phyloP scores from a whole-genome alignment of 768 basidiomycete species.

The Pluteus cervinus region DNA sequence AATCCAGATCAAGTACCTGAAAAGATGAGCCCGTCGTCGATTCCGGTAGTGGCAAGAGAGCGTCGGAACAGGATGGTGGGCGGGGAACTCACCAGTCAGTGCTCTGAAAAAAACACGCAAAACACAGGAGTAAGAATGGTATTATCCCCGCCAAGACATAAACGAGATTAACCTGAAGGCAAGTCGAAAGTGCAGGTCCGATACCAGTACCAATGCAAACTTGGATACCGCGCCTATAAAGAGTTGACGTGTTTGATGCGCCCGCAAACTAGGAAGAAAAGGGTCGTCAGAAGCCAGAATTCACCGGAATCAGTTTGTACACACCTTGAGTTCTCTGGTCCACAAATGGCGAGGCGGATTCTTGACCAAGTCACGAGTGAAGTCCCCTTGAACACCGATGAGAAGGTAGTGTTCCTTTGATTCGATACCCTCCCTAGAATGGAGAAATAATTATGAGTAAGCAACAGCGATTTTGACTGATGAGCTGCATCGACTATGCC shows the following conservation, averaged over 20 bases:
- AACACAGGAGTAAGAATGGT: constrained; percentile 9
- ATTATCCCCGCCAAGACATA: neutral
- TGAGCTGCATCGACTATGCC: neutral
- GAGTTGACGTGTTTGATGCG: constrained; percentile 68
- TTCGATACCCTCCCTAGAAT: constrained; percentile 57
- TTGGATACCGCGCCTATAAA: constrained; percentile 77
- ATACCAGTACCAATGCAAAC: constrained; percentile 83
- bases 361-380: constrained; percentile 66
- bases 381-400: constrained; percentile 80
- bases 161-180: constrained; percentile 56
- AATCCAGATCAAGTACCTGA: constrained; percentile 79
- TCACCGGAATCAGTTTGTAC: constrained; percentile 7
- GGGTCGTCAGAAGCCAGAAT: neutral
- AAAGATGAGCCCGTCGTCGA: constrained; percentile 6
- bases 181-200: constrained; percentile 74
- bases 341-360: constrained; percentile 66
- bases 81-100: constrained; percentile 36
- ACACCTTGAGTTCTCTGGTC: constrained; percentile 75
- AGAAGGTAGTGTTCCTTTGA: constrained; percentile 76
- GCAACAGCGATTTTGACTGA: neutral
- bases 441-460: neutral
- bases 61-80: neutral
- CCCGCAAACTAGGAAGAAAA: constrained; percentile 54
- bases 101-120: constrained; percentile 23
- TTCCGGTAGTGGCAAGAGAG: too few relatives aligned